phyloP scores from a whole-genome alignment of 148 eudicot genomes.

The Hydrangea macrophylla region DNA sequence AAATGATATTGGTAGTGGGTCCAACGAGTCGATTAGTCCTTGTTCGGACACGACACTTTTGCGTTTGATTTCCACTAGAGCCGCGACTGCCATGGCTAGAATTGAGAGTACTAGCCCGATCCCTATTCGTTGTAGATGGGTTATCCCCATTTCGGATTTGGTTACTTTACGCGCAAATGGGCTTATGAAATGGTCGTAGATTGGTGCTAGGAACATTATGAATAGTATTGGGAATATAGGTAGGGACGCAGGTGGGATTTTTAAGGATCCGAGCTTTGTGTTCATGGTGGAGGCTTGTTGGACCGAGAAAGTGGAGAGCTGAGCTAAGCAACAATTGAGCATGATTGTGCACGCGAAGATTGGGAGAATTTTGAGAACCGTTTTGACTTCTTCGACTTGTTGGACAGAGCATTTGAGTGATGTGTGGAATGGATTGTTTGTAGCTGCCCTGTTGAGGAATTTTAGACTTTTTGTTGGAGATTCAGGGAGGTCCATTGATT shows the following conservation, averaged over 20 bases:
- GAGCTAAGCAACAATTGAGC: slow-evolving; percentile 83
- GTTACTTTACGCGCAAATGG: slow-evolving; percentile 62
- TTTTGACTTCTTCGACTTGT: slow-evolving; percentile 71
- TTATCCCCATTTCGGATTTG: slow-evolving; percentile 62
- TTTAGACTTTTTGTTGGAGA: slow-evolving; percentile 38
- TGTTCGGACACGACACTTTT: slow-evolving; percentile 37
- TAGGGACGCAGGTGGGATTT: slow-evolving; percentile 76
- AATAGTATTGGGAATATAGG: slow-evolving; percentile 71
- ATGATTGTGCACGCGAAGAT: slow-evolving; percentile 65
- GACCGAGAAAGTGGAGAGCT: slow-evolving; percentile 85
- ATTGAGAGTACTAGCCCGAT: slow-evolving; percentile 58
- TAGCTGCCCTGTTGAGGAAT: slow-evolving; percentile 53
- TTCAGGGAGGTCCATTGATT: slow-evolving; percentile 14
- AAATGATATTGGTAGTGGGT: slow-evolving; percentile 54
- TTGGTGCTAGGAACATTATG: slow-evolving; percentile 69
- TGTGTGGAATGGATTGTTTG: slow-evolving; percentile 23
- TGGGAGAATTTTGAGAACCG: slow-evolving; percentile 62
- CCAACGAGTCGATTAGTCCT: slow-evolving; percentile 19
- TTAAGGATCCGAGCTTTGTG: slow-evolving; percentile 62
- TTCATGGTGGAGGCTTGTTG: slow-evolving; percentile 81
- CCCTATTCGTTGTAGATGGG: slow-evolving; percentile 75
- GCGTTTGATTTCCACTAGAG: slow-evolving; percentile 59
- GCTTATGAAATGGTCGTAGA: slow-evolving; percentile 59
- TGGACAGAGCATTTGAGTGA: slow-evolving; percentile 45
- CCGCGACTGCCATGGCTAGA: slow-evolving; percentile 66